Conservation (phyloP, 2,329 filamentous ascomycete genomes). For the Fusarium hainanense region DNA sequence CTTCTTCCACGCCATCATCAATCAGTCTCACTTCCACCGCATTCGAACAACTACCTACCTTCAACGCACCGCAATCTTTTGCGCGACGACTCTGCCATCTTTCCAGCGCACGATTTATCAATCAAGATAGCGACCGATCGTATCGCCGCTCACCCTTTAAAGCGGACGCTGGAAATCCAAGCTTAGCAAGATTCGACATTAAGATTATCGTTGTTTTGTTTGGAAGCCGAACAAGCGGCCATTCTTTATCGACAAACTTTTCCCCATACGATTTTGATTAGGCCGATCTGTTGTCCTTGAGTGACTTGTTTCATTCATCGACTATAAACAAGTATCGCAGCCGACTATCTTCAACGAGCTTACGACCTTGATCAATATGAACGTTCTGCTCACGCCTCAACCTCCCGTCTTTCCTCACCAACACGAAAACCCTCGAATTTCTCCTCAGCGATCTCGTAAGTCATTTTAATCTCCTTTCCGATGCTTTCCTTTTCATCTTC, state of each 20-base stretch:
- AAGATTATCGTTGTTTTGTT: conserved; percentile 7
- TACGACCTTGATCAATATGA: conserved; percentile 60
- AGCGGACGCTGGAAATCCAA: not conserved
- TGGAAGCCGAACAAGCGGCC: conserved; percentile 2
- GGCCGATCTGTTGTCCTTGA: conserved; percentile 9
- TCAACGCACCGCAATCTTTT: not conserved
- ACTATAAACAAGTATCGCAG: conserved; percentile 7
- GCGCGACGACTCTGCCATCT: not conserved
- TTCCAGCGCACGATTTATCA: not conserved
- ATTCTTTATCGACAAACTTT: not conserved
- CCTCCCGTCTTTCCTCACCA: conserved; percentile 69
- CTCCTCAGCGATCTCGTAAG: conserved; percentile 67
- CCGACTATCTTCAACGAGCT: conserved; percentile 12
- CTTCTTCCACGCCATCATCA: conserved; percentile 11
- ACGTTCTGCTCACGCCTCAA: conserved; percentile 70
- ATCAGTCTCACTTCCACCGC: not conserved
- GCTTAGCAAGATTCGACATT: not conserved
- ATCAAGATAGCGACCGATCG: not conserved
- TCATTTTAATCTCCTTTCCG: conserved; percentile 29
- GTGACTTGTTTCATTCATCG: conserved; percentile 30
- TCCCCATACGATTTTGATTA: conserved; percentile 3
- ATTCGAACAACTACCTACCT: not conserved
- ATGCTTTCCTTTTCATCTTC: not conserved
- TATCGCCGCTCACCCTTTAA: not conserved
- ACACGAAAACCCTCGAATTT: conserved; percentile 66